These are phyloP conservation scores for Cercis canadensis DNA, from an alignment of 306 rosid species.

Conservation along the genomic window DNA sequence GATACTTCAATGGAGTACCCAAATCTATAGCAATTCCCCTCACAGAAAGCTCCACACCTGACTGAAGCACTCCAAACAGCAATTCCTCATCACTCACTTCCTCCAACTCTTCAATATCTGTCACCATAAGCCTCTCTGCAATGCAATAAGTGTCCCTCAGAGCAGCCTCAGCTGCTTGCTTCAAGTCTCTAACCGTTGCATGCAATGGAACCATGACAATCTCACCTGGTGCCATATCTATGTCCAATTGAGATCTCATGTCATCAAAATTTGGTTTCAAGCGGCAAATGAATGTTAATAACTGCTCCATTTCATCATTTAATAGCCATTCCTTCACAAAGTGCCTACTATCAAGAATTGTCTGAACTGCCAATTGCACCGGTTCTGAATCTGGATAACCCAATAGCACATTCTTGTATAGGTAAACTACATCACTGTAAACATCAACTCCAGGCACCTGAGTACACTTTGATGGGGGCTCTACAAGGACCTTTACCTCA, in stretches of 20 bases:
- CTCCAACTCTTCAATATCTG: constrained; percentile 62
- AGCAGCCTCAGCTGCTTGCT: constrained; percentile 68
- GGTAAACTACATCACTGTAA: constrained; percentile 61
- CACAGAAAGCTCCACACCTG: constrained; percentile 64
- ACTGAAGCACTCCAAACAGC: constrained; percentile 65
- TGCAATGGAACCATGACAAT: constrained; percentile 71
- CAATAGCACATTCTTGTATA: constrained; percentile 73
- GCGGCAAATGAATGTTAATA: constrained; percentile 63
- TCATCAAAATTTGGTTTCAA: constrained; percentile 57
- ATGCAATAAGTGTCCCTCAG: constrained; percentile 82
- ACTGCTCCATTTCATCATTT: constrained; percentile 65
- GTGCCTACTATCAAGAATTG: constrained; percentile 71
- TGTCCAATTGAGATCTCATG: constrained; percentile 40
- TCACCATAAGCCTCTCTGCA: constrained; percentile 58
- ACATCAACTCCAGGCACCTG: constrained; percentile 64
- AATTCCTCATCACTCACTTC: constrained; percentile 58
- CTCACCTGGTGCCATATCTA: constrained; percentile 60
- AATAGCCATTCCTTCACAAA: constrained; percentile 77
- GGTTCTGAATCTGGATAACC: constrained; percentile 67
- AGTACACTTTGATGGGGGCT: constrained; percentile 38
- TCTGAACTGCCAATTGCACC: constrained; percentile 66
- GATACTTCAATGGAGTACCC: constrained; percentile 56
- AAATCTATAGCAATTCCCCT: constrained; percentile 62
- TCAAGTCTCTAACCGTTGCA: constrained; percentile 76
- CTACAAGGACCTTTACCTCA: constrained; percentile 24